phyloP scores from a whole-genome alignment of 2,329 filamentous ascomycete species.

The Neonectria magnoliae region DNA sequence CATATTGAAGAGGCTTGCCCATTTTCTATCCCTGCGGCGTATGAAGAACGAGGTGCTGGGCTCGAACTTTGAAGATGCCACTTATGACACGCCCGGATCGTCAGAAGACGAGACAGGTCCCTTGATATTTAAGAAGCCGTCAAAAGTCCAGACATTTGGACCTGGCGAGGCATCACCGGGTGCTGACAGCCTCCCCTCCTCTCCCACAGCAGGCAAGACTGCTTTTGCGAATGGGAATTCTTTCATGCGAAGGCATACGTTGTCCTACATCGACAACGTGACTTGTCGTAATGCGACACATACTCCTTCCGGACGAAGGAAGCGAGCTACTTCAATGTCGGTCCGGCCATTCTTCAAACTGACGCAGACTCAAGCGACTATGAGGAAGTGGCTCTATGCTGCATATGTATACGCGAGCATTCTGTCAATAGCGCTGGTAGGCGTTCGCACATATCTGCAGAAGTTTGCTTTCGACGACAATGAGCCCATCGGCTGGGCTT shows the following conservation, averaged over 20 bases:
- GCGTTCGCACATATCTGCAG: slow-evolving; percentile 76
- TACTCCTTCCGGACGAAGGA: slow-evolving; percentile 72
- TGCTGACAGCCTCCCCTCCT: slow-evolving; percentile 30
- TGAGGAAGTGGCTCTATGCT: slow-evolving; percentile 87
- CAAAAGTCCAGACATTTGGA: slow-evolving; percentile 46
- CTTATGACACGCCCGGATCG: slow-evolving; percentile 45
- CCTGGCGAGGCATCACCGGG: slow-evolving; percentile 23
- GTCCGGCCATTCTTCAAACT: slow-evolving; percentile 81
- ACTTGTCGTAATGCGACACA: slow-evolving; percentile 55
- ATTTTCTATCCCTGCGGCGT: slow-evolving; percentile 56
- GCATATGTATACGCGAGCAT: slow-evolving; percentile 78
- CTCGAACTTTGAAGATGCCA: slow-evolving; percentile 44
- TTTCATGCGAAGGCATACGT: slow-evolving; percentile 59
- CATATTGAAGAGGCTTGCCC: slow-evolving; percentile 53
- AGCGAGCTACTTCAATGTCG: slow-evolving; percentile 71
- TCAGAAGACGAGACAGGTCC: slow-evolving; percentile 46
- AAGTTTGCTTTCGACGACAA: slow-evolving; percentile 72
- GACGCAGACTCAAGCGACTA: slow-evolving; percentile 78
- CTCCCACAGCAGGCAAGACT: slow-evolving; percentile 31
- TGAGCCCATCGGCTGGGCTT: slow-evolving; percentile 92
- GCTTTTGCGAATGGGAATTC: slow-evolving; percentile 31
- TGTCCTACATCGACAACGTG: slow-evolving; percentile 55
- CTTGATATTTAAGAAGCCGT: slow-evolving; percentile 30
- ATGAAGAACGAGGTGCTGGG: slow-evolving; percentile 54
- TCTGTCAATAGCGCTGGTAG: slow-evolving; percentile 71